Base-by-base conservation (phyloP, 1,139 yeast species). In the Lodderomyces beijingensis region DNA sequence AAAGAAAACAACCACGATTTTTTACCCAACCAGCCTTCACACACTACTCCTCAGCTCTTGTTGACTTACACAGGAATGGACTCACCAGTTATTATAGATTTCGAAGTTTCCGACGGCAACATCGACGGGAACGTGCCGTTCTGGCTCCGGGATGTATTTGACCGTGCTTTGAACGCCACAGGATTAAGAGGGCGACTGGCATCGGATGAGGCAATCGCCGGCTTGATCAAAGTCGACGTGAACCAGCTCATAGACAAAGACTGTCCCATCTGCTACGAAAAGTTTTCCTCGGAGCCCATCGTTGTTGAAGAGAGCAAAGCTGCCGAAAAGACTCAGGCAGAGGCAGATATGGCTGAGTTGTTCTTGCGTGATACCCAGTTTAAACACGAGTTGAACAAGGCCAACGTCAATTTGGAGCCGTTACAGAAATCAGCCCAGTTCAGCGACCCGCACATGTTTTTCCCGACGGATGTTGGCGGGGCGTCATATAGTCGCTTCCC, bases 181-280 rank as follows among this genome's bases (percentile, higher is more conserved):
- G 67, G 68, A 0, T 38, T 58, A 9, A 41, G 54, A 15, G 45
- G 45, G 32, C 57, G 56, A 41, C 55, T 52, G 38, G 71, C 72
- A 1, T 62, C 70, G 1, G 62, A 59, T 13, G 69, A 63, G 27
- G 71, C 70, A 15, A 65, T 65, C 25, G 62, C 55, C 11, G 53
- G 61, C 22, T 50, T 67, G 27, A 44, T 46, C 27, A 52, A 48
- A 15, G 55, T 63, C n/a, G 54, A 52, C 13, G n/a, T 41, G 2
- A 38, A 35, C 12, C 42, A 36, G 3, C 32, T 58, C 11, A 41
- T 42, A 3, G 55, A 53, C 18, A 43, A 44, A 17, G 60, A 58
- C n/a, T 67, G 74, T 42, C 68, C 73, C 3, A 67, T 67, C 16
- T 67, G 74, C 43, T 67, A 60, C 40, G 37, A 34, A 25, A 24